phyloP scores from a whole-genome alignment of 345 rosid genomes.

The Euphorbia pulcherrima region DNA sequence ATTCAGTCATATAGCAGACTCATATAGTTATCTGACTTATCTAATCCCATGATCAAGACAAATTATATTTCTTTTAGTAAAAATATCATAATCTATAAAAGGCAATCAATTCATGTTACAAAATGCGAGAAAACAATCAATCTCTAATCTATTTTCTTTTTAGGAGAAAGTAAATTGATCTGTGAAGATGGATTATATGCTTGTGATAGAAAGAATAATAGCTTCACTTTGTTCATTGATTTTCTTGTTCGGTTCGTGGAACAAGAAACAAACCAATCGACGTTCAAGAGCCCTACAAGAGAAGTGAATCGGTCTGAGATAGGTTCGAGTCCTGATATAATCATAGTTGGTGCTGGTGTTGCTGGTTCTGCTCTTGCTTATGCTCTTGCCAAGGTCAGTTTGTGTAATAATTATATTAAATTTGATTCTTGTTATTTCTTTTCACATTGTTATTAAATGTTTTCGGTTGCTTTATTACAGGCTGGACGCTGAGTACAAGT shows the following conservation, averaged over 20 bases:
- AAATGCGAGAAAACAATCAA: background rate
- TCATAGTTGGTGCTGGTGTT: constrained; percentile 11
- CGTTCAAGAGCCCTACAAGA: background rate
- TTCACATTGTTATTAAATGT: background rate
- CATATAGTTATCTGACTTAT: background rate
- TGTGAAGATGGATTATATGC: constrained; percentile 3
- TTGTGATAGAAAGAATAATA: background rate
- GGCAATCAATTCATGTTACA: background rate
- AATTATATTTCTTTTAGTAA: background rate
- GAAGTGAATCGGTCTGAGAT: background rate
- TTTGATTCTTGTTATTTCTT: background rate
- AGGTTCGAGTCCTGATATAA: background rate
- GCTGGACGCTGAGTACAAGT: constrained; percentile 1
- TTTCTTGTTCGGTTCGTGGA: background rate
- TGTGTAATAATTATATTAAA: background rate
- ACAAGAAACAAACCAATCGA: background rate
- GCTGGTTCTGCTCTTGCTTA: constrained; percentile 10
- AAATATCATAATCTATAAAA: background rate
- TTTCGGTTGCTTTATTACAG: background rate
- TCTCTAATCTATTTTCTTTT: background rate
- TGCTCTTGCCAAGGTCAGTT: constrained; percentile 1
- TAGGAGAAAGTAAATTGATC: too few species aligned
- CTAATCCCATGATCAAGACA: background rate
- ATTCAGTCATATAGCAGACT: background rate
- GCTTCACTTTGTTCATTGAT: background rate